These are phyloP conservation scores for Salix purpurea DNA, from an alignment of 345 rosid species.

Conservation along the genomic window DNA sequence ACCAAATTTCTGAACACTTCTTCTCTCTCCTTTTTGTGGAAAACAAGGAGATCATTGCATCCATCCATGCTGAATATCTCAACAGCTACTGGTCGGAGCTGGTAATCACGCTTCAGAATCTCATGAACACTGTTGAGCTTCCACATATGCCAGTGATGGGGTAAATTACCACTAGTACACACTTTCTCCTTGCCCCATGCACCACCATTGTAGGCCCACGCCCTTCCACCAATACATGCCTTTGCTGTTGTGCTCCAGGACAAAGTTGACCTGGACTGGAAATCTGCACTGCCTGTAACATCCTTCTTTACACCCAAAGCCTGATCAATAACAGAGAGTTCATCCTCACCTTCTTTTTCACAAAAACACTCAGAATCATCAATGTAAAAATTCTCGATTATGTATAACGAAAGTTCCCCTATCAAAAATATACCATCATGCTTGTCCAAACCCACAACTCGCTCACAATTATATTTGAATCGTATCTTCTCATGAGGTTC, in stretches of 20 bases:
- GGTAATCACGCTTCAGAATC: constrained; percentile 96
- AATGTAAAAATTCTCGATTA: constrained; percentile 90
- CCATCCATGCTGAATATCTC: constrained; percentile 99
- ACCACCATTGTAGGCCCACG: constrained; percentile 99
- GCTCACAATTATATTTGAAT: constrained; percentile 89
- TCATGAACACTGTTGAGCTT: constrained; percentile 92
- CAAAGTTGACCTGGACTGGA: constrained; percentile 83
- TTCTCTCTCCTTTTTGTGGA: constrained; percentile 98
- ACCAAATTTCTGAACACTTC: constrained; percentile 93
- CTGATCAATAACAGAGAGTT: constrained; percentile 97
- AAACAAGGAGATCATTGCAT: constrained; percentile 90
- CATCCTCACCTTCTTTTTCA: constrained; percentile 95
- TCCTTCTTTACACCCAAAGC: constrained; percentile 98
- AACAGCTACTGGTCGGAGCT: constrained; percentile 96
- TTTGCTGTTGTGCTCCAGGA: constrained; percentile 62
- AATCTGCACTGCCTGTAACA: constrained; percentile 59
- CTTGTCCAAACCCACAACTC: constrained; percentile 96
- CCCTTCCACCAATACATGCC: constrained; percentile 79
- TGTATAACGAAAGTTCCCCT: constrained; percentile 83
- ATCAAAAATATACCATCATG: constrained; percentile 96
- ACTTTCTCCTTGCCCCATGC: constrained; percentile 99
- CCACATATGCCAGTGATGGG: constrained; percentile 99
- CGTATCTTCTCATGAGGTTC: constrained; percentile 92
- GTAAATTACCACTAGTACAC: constrained; percentile 64
- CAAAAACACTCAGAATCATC: constrained; percentile 78